Base-by-base conservation (phyloP, 2,329 filamentous ascomycete genomes). In the Trichoderma endophyticum region DNA sequence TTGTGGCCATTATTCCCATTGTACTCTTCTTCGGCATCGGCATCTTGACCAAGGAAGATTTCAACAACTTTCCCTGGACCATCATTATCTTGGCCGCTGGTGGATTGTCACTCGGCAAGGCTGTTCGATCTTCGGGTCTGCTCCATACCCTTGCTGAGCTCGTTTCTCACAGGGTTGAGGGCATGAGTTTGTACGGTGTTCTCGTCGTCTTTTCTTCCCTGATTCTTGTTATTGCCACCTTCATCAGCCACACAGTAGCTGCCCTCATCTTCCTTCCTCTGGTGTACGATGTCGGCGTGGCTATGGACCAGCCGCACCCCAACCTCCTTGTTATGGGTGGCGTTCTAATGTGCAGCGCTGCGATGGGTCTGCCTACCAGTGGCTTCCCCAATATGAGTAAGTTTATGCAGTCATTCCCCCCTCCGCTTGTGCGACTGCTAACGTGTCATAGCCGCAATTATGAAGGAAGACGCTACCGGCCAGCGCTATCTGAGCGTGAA, bases 1-100 rank as follows among this genome's bases (percentile, higher is more conserved):
- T 99, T 68, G 93, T 99, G 56, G 97, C 96, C 72, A 97, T 99
- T 79, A 94, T 99, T 73, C 96, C 96, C 6, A 92, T 99, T 66
- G 92, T 97, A 3, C 86, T 98, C 56, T 99, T 99, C 87, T 99
- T 99, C 77, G 96, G 96, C 70, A 95, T 94, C 2, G 96, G 96
- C 12, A 95, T 98, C 75, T 86, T 99, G 36, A 98, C 95, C 63
- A 99, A 98, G 83, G 96, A 98, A 82, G 96, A 99, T 83, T 99
- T 99, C 81, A 99, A 99, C 86, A 99, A 99, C 82, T 99, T 99
- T 82, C 92, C 98, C 51, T 99, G 96, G 96, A 99, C 97, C 24
- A 99, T 99, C 82, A 98, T 99, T 82, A 98, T 99, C 78, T 91
- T 99, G 24, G 96, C 96, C 0, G 95, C 96, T 0, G 96, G 96